These are phyloP conservation scores for Verticillium nubilum DNA, from an alignment of 2,329 filamentous ascomycete genomes.

Conservation along the genomic window DNA sequence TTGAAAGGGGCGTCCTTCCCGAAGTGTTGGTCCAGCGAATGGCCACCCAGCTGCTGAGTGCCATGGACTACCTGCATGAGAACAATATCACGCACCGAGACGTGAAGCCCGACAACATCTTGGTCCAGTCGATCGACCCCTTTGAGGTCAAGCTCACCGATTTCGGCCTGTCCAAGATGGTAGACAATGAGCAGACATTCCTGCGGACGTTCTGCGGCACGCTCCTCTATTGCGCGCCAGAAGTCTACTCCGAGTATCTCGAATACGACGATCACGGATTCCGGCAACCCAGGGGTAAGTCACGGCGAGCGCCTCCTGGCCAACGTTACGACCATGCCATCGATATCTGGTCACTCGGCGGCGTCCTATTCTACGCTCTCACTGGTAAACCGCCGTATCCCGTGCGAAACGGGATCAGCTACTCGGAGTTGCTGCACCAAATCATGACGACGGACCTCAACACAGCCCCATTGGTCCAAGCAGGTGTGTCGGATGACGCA, in stretches of 20 bases:
- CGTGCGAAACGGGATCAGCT: conserved; percentile 68
- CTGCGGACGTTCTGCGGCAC: conserved; percentile 96
- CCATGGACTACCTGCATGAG: conserved; percentile 78
- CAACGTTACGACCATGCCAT: conserved; percentile 85
- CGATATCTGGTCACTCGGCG: conserved; percentile 94
- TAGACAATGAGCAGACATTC: conserved; percentile 85
- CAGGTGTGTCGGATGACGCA: conserved; percentile 57
- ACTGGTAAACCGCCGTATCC: conserved; percentile 76
- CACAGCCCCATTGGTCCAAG: conserved; percentile 52
- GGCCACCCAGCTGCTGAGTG: conserved; percentile 70
- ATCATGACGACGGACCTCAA: conserved; percentile 79
- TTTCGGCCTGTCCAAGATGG: conserved; percentile 93
- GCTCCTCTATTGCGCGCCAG: conserved; percentile 89
- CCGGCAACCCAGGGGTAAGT: conserved; percentile 56
- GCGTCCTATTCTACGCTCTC: conserved; percentile 84
- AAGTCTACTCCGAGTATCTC: conserved; percentile 76
- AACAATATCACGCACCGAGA: conserved; percentile 96
- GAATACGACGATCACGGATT: conserved; percentile 68
- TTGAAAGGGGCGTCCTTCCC: conserved; percentile 52
- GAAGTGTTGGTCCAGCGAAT: conserved; percentile 69
- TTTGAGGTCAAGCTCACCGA: conserved; percentile 88
- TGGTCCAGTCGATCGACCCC: conserved; percentile 68
- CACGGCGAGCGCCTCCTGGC: conserved; percentile 45
- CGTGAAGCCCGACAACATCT: conserved; percentile 96
- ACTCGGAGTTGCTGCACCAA: conserved; percentile 73